phyloP scores from a whole-genome alignment of 2,329 filamentous ascomycete genomes.

The Allantophomopsis cytisporea region DNA sequence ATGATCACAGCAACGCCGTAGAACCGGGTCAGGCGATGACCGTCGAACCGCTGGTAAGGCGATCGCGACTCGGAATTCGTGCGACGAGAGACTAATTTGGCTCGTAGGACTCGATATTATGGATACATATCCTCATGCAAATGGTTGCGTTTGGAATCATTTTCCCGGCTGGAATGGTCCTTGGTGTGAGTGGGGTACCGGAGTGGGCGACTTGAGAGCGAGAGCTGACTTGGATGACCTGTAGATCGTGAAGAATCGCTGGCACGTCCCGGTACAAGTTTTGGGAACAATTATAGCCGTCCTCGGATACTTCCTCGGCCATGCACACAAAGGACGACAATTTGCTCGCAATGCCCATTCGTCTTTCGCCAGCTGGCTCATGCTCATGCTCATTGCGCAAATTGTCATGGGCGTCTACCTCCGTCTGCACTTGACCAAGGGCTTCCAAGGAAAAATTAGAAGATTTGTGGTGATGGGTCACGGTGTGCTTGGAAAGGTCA shows the following conservation, averaged over 20 bases:
- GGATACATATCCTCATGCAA: slow-evolving; percentile 87
- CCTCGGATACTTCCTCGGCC: slow-evolving; percentile 80
- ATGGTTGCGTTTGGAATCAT: slow-evolving; percentile 79
- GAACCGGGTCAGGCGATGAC: slow-evolving; percentile 59
- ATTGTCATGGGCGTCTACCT: slow-evolving; percentile 75
- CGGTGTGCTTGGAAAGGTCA: slow-evolving; percentile 69
- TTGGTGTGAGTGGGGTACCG: slow-evolving; percentile 51
- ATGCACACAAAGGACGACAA: slow-evolving; percentile 78
- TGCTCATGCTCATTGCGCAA: slow-evolving; percentile 67
- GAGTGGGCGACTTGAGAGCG: slow-evolving; percentile 1
- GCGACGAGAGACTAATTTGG: slow-evolving; percentile 18
- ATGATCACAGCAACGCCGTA: slow-evolving; percentile 33
- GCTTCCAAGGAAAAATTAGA: slow-evolving; percentile 67
- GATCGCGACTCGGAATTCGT: not conserved
- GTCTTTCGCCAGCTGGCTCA: slow-evolving; percentile 66
- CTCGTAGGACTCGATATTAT: slow-evolving; percentile 64
- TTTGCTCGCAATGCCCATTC: slow-evolving; percentile 75
- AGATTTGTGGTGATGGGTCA: slow-evolving; percentile 60
- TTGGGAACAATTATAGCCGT: slow-evolving; percentile 63
- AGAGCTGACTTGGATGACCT: slow-evolving; percentile 1
- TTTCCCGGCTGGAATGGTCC: slow-evolving; percentile 89
- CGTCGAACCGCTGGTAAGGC: slow-evolving; percentile 56
- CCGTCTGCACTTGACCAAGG: slow-evolving; percentile 76
- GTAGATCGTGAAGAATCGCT: slow-evolving; percentile 77
- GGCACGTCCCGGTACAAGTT: slow-evolving; percentile 85